phyloP scores from a whole-genome alignment of 352 stramenopile genomes.

The Globisporangium perplexum region DNA sequence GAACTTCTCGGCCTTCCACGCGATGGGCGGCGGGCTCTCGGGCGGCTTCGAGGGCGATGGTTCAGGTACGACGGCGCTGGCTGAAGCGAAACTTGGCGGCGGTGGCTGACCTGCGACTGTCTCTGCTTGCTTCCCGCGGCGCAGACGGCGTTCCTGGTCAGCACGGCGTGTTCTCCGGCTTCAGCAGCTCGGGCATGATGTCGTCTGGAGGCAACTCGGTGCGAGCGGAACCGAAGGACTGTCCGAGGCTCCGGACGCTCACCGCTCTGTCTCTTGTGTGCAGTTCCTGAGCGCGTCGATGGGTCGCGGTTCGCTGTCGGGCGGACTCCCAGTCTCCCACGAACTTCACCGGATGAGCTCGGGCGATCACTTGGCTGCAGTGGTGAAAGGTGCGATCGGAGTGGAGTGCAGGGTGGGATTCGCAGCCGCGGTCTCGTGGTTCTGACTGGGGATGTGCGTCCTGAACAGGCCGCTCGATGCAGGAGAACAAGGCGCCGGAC shows the following conservation, averaged over 20 bases:
- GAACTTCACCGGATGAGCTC: conserved; percentile 67
- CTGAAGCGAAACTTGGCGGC: too few species aligned
- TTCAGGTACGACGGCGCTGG: not conserved
- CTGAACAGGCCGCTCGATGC: conserved; percentile 47
- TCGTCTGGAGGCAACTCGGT: conserved; percentile 34
- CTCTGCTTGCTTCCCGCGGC: not conserved
- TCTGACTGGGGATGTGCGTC: too few species aligned
- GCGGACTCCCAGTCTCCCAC: conserved; percentile 24
- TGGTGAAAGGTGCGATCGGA: conserved; percentile 23
- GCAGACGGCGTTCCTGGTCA: conserved; percentile 7
- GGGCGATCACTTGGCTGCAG: conserved; percentile 19
- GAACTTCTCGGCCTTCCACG: conserved; percentile 46
- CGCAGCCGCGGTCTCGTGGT: not conserved
- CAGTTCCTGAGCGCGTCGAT: conserved; percentile 52
- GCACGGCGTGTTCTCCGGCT: conserved; percentile 32
- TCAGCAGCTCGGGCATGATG: conserved; percentile 40
- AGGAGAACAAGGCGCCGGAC: conserved; percentile 71
- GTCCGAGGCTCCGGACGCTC: not conserved
- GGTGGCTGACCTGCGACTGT: not conserved
- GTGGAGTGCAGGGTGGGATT: not conserved
- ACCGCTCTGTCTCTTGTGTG: not conserved
- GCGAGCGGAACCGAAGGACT: not conserved
- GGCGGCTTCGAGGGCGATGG: conserved; percentile 24
- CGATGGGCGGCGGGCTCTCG: conserved; percentile 32
- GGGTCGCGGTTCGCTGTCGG: conserved; percentile 20